A percentile compares a stretch with the other conserved stretches of the same genome.
phyloP scores from a whole-genome alignment of 306 rosid genomes.

The Cicer bijugum region DNA sequence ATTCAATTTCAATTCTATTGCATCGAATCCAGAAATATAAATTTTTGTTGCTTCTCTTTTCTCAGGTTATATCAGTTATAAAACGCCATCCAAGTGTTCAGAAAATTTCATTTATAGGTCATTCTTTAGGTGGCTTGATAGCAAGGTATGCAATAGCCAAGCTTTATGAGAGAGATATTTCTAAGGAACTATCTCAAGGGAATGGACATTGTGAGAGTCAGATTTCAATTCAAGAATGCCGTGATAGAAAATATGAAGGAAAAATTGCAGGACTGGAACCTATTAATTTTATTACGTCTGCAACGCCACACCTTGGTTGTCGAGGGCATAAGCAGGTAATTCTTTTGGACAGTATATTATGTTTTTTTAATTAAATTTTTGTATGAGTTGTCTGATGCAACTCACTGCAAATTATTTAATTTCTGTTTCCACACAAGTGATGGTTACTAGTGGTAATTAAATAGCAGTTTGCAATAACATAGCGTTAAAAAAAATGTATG shows the following conservation, averaged over 20 bases:
- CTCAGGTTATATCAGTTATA: slow-evolving; percentile 69
- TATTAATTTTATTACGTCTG: slow-evolving; percentile 74
- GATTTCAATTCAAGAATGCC: slow-evolving; percentile 48
- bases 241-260: slow-evolving; percentile 47
- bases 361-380: background rate
- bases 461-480: slow-evolving; percentile 6
- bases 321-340: slow-evolving; percentile 86
- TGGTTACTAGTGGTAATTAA: background rate
- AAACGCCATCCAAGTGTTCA: slow-evolving; percentile 60
- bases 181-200: slow-evolving; percentile 42
- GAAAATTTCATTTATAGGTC: slow-evolving; percentile 80
- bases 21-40: slow-evolving; percentile 35
- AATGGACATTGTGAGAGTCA: slow-evolving; percentile 54
- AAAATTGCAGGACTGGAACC: slow-evolving; percentile 89
- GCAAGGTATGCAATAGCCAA: slow-evolving; percentile 81
- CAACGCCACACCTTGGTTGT: slow-evolving; percentile 94
- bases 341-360: slow-evolving; percentile 1
- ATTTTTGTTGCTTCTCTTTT: slow-evolving; percentile 6
- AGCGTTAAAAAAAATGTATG: background rate
- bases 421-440: background rate
- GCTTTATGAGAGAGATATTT: slow-evolving; percentile 63
- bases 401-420: slow-evolving; percentile 1
- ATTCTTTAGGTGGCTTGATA: slow-evolving; percentile 81
- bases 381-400: background rate
- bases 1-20: slow-evolving; percentile 31